Conservation (phyloP, 495 filamentous ascomycete genomes). For the Penicillium ucsense region DNA sequence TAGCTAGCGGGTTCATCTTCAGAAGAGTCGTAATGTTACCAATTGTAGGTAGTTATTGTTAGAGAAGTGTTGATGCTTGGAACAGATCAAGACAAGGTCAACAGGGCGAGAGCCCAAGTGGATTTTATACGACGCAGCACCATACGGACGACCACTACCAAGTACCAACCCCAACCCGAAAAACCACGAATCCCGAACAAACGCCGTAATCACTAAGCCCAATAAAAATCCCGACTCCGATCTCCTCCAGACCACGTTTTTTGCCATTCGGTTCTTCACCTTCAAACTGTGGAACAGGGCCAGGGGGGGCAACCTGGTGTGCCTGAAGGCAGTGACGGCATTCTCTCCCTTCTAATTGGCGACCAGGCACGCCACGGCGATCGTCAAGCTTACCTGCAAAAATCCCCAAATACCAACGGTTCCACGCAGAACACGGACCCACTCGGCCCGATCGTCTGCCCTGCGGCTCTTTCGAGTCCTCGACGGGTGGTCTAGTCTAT, state of each 20-base stretch:
- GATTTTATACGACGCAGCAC: no score
- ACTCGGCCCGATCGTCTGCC: constrained; percentile 1
- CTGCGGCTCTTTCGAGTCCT: constrained; percentile 1
- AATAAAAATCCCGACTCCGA: not conserved
- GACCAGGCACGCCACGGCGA: not conserved
- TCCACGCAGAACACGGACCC: not conserved
- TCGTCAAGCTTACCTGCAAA: not conserved
- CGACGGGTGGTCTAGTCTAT: no score
- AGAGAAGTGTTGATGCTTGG: no score
- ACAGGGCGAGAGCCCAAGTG: no score
- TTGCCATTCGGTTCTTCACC: not conserved
- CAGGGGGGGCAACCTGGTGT: not conserved
- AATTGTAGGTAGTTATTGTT: no score
- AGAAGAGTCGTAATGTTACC: not conserved
- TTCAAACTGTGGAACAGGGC: not conserved
- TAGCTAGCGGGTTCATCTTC: constrained; percentile 4
- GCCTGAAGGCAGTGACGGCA: constrained; percentile 7
- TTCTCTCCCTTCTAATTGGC: constrained; percentile 3
- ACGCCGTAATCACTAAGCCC: not conserved
- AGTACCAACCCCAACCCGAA: not conserved
- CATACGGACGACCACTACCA: no score
- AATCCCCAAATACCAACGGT: no score
- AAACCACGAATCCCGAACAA: constrained; percentile 1
- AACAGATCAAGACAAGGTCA: no score
- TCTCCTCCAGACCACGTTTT: no score